Base-by-base conservation (phyloP, 345 rosid genomes). In the Xanthoceras sorbifolium region DNA sequence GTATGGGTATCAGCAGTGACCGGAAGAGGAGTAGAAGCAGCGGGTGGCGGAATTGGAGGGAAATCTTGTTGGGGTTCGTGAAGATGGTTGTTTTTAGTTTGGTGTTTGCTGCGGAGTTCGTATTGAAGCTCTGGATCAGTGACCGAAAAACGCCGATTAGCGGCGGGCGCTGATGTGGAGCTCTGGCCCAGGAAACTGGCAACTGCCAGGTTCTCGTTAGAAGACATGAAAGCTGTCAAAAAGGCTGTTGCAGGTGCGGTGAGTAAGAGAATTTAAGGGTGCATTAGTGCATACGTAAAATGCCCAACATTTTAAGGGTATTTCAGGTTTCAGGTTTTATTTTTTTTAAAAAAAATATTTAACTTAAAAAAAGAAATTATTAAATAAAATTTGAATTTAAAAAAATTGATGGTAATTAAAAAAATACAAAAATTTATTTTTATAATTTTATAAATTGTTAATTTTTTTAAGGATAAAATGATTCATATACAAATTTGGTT, bases 81-180 rank as follows among this genome's bases (percentile, higher is more conserved):
- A 69, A 38, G 80, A 76, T 80, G 89, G 66, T 82, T 18, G 77
- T 83, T 78, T 87, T 83, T 59, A 83, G 79, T 52, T 20, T 88
- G 46, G 77, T 84, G 11, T 89, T 73, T 26, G 31, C 57, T 4
- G 7, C 77, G 68, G 85, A 85, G 67, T 89, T 89, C 63, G 20
- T 73, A 26, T 3, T 68, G 78, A 87, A 87, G 70, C 36, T 84
- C 64, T 84, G 81, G 78, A 70, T 83, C 62, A 15, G 80, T 28
- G 92, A 91, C 29, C 59, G 73, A 80, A 78, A 81, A 67, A 88
- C 88, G 25, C 82, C n/a, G 64, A 75, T 86, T 2, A 72, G 81
- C 26, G 92, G 93, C 22, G 93, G n/a, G 91, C n/a, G 85, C 74
- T 0, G 91, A 90, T 48, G 88, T 84, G 84, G 93, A 91, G 87